Evolutionary conservation across 164 flowering plant genomes (phyloP).

Genomic region (Taxillus chinensis): DNA sequence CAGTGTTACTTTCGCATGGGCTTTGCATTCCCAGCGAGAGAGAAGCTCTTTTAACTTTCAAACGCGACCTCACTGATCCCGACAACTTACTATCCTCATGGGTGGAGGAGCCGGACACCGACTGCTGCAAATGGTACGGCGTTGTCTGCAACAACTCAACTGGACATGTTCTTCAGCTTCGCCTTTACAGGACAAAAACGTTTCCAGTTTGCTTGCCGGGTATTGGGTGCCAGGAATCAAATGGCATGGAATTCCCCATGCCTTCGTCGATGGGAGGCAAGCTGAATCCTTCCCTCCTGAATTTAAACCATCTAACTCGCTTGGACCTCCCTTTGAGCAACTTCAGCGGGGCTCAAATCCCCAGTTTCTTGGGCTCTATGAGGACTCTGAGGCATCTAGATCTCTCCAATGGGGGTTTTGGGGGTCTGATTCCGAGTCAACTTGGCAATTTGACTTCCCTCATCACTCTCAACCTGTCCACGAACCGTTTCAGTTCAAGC

Average conservation of each 20-base stretch:
- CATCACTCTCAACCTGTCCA: not conserved
- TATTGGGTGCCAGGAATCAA: too few species aligned
- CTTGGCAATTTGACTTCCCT: constrained; percentile 6
- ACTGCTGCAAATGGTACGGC: constrained; percentile 19
- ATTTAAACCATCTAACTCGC: constrained; percentile 12
- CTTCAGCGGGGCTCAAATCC: constrained; percentile 12
- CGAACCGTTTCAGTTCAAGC: not conserved
- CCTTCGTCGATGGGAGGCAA: constrained; percentile 1
- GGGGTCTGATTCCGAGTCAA: constrained; percentile 11
- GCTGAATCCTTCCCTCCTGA: constrained; percentile 8
- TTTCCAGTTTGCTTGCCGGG: not conserved
- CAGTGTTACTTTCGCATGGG: too few species aligned
- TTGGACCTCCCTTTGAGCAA: constrained; percentile 16
- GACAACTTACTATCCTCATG: too few species aligned
- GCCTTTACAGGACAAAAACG: not conserved
- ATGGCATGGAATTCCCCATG: too few species aligned
- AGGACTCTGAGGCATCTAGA: constrained; percentile 7
- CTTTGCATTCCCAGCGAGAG: too few species aligned
- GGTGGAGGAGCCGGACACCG: constrained; percentile 7
- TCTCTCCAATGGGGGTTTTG: constrained; percentile 4
- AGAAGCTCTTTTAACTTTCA: too few species aligned
- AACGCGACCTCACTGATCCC: too few species aligned
- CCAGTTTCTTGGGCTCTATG: constrained; percentile 19
- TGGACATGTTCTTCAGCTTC: constrained; percentile 14
- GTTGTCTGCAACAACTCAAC: constrained; percentile 14